Evolutionary conservation across 2,329 filamentous ascomycete species (phyloP).

Genomic region (Diaporthe citri): DNA sequence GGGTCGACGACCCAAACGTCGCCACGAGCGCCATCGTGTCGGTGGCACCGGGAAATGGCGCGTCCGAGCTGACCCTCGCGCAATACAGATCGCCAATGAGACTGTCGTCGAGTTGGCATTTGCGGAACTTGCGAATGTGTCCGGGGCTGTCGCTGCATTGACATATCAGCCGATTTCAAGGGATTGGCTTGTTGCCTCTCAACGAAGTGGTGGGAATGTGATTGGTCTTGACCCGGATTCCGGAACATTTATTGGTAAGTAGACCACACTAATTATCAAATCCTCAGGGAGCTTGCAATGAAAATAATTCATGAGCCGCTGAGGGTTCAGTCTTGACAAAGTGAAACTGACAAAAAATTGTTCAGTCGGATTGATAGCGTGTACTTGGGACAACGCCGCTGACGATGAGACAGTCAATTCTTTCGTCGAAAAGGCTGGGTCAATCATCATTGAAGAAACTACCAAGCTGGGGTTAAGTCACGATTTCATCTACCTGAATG

Average conservation of each 20-base stretch:
- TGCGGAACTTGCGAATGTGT: background rate
- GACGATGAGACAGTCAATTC: slow-evolving; percentile 13
- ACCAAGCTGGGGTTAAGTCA: background rate
- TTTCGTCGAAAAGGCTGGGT: background rate
- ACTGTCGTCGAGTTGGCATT: slow-evolving; percentile 4
- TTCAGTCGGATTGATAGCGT: background rate
- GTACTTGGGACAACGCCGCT: background rate
- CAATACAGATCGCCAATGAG: background rate
- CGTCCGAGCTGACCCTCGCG: background rate
- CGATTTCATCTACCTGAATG: slow-evolving; percentile 17
- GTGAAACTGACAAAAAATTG: background rate
- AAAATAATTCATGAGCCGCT: background rate
- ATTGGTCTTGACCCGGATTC: slow-evolving; percentile 12
- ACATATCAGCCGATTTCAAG: slow-evolving; percentile 5
- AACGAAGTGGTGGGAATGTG: background rate
- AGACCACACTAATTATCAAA: background rate
- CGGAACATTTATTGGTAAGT: slow-evolving; percentile 18
- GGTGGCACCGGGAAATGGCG: slow-evolving; percentile 38
- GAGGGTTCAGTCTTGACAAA: background rate
- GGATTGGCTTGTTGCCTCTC: slow-evolving; percentile 3
- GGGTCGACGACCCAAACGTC: slow-evolving; percentile 42
- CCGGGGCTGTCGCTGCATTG: background rate
- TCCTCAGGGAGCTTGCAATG: background rate
- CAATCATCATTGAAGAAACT: background rate
- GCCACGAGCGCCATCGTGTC: slow-evolving; percentile 40